Conservation (phyloP, 2,329 filamentous ascomycete species). For the Mollisia scopiformis region DNA sequence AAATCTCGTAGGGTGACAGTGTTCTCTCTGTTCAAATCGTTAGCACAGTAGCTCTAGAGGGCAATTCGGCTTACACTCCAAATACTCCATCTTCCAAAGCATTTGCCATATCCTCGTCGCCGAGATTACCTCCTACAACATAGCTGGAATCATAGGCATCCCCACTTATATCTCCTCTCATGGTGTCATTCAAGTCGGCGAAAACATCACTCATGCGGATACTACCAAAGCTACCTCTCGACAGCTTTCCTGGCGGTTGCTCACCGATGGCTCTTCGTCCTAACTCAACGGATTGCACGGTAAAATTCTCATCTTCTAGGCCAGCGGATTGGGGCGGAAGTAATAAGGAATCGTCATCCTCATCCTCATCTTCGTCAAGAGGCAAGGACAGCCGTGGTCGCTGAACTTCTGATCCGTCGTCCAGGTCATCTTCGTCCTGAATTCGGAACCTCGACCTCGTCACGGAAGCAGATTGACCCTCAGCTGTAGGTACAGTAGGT, state of each 20-base stretch:
- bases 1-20: conserved; percentile 27
- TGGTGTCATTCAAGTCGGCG: conserved; percentile 33
- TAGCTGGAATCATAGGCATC: conserved; percentile 35
- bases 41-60: background rate
- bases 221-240: conserved; percentile 52
- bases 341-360: conserved; percentile 49
- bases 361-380: conserved; percentile 53
- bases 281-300: conserved; percentile 61
- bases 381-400: conserved; percentile 59
- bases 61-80: conserved; percentile 19
- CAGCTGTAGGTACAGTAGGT: conserved; percentile 34
- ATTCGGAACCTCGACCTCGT: conserved; percentile 21
- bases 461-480: conserved; percentile 13
- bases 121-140: conserved; percentile 14
- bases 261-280: conserved; percentile 56
- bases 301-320: conserved; percentile 62
- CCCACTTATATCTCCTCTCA: conserved; percentile 9
- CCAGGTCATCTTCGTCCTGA: conserved; percentile 39
- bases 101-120: conserved; percentile 14
- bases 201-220: conserved; percentile 57
- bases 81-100: conserved; percentile 9
- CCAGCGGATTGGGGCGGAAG: conserved; percentile 55
- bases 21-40: conserved; percentile 22
- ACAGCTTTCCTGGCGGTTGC: conserved; percentile 47
- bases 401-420: conserved; percentile 47